Percentiles rank a stretch among this genome's conserved stretches.
Conservation (phyloP, 1,284 basidiomycete genomes). For the Cronartium quercuum region DNA sequence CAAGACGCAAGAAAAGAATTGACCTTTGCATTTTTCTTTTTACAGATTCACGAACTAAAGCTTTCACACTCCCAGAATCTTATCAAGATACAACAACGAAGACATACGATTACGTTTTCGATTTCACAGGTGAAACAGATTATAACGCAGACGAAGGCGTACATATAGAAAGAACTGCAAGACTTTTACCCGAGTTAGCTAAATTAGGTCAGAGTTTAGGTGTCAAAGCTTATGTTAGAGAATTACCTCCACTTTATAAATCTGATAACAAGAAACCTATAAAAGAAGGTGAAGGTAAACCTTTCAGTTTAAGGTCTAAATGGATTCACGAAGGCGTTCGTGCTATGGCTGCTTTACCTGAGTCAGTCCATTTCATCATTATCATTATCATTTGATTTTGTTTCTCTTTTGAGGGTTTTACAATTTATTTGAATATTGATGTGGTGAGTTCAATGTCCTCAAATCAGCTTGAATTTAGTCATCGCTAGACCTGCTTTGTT, state of each 20-base stretch:
- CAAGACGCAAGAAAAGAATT: neutral
- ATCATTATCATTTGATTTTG: neutral
- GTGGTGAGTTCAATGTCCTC: too few species aligned
- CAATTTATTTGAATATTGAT: neutral
- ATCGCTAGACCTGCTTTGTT: slow-evolving; percentile 36
- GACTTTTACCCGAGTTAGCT: slow-evolving; percentile 31
- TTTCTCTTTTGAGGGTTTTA: neutral
- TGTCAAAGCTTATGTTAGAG: slow-evolving; percentile 37
- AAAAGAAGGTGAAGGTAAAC: slow-evolving; percentile 39
- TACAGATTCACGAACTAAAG: slow-evolving; percentile 31
- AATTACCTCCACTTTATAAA: slow-evolving; percentile 32
- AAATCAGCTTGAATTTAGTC: slow-evolving; percentile 28
- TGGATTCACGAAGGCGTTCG: slow-evolving; percentile 39
- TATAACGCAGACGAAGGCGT: slow-evolving; percentile 39
- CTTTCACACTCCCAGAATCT: slow-evolving; percentile 26
- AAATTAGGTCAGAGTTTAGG: slow-evolving; percentile 11
- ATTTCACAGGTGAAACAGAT: slow-evolving; percentile 38
- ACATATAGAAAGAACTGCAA: slow-evolving; percentile 35
- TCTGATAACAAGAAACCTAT: slow-evolving; percentile 38
- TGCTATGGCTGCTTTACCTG: slow-evolving; percentile 34
- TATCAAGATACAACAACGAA: neutral
- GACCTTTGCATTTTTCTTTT: neutral
- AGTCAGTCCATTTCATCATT: slow-evolving; percentile 8
- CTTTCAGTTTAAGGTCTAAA: slow-evolving; percentile 37
- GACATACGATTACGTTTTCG: slow-evolving; percentile 39